Base-by-base conservation (phyloP, 2,329 filamentous ascomycete genomes). In the Diaporthe sp. region DNA sequence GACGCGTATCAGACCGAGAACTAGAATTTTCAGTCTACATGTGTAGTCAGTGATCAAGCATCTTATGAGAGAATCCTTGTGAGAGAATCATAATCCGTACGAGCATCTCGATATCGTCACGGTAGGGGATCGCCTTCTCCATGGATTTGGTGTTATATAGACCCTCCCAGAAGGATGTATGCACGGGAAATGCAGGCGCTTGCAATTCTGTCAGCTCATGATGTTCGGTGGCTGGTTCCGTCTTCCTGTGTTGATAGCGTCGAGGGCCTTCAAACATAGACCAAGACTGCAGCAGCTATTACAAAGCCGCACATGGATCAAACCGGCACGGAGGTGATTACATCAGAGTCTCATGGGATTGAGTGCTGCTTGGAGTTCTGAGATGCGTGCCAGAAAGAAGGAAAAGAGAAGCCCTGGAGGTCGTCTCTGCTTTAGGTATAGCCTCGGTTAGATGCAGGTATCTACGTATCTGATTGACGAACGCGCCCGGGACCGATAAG, bases 401-500 rank as follows among this genome's bases (percentile, higher is more conserved):
- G 37, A 39, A 61, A 13, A 61, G 34, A 62, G 19, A 42, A 10
- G n/a, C n/a, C n/a, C n/a, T n/a, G n/a, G n/a, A n/a, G 13, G n/a
- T 5, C 22, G 25, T 31, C n/a, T 65, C 19, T 65, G 42, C 17
- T 65, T 65, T 44, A n/a, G 61, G 61, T 15, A 19, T 34, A 65
- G 61, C 61, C 19, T 60, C 25, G 42, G 44, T 8, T 46, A 28
- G 44, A 25, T 44, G 39, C n/a, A 46, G 15, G 49, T 53, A 31
- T 31, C 28, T 31, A 53, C 49, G n/a, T 53, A 53, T 5, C 19
- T 25, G 4, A n/a, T 10, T 22, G 31, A 51, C 28, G 19, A 51
- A 25, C 22, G 7, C 62, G 39, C 28, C 61, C 42, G 22, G 1
- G 46, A 4, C 44, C 31, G 70, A 72, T 72, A 72, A 72, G 71